phyloP scores from a whole-genome alignment of 2,329 filamentous ascomycete species.

The Pseudogymnoascus sp. region DNA sequence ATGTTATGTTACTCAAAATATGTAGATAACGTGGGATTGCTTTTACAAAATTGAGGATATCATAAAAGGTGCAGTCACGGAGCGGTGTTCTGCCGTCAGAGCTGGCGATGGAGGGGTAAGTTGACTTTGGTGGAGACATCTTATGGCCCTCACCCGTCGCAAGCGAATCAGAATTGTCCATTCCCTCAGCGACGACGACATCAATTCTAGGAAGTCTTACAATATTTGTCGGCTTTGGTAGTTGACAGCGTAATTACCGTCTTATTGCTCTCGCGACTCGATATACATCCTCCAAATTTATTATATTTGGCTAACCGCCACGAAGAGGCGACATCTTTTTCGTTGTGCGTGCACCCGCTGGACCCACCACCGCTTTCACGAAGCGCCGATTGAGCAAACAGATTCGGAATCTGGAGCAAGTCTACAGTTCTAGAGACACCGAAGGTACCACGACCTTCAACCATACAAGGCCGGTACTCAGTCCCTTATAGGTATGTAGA shows the following conservation, averaged over 20 bases:
- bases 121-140: conserved; percentile 4
- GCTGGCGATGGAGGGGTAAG: conserved; percentile 3
- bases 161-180: conserved; percentile 2
- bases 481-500: conserved; percentile 8
- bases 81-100: neutral
- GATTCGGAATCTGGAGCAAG: conserved; percentile 6
- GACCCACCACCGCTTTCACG: conserved; percentile 7
- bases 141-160: neutral
- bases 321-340: conserved; percentile 2
- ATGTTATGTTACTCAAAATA: conserved; percentile 3
- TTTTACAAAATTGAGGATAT: neutral
- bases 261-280: neutral
- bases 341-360: conserved; percentile 6
- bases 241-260: neutral
- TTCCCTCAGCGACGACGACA: conserved; percentile 1
- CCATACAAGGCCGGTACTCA: conserved; percentile 7
- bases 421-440: conserved; percentile 8
- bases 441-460: conserved; percentile 8
- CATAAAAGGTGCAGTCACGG: neutral
- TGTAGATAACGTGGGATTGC: neutral
- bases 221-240: conserved; percentile 1
- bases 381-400: conserved; percentile 9
- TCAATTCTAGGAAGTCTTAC: neutral
- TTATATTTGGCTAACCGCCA: neutral
- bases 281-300: neutral